Percentiles rank a stretch among this genome's conserved stretches.
Conservation (phyloP, 2,329 filamentous ascomycete genomes). For the Gliomastix tumulicola region DNA sequence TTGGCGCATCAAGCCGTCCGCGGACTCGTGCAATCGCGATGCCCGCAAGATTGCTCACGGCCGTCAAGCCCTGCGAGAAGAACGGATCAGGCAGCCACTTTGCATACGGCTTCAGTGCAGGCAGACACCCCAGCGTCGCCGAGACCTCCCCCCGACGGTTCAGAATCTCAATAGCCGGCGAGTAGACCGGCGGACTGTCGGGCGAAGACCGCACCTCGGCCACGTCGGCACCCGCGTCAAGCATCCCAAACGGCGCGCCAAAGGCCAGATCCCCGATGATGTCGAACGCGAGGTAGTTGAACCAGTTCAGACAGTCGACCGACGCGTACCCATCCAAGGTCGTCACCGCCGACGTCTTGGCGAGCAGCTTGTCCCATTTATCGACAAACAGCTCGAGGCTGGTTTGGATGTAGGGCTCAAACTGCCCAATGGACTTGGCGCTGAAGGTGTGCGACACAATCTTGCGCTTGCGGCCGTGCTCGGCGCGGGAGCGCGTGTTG, state of each 20-base stretch:
- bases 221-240: slow-evolving; percentile 66
- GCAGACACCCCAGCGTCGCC: slow-evolving; percentile 68
- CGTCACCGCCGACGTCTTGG: slow-evolving; percentile 14
- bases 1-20: slow-evolving; percentile 63
- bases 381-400: slow-evolving; percentile 69
- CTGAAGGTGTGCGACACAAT: slow-evolving; percentile 83
- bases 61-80: slow-evolving; percentile 66
- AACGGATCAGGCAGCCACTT: slow-evolving; percentile 76
- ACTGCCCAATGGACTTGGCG: slow-evolving; percentile 71
- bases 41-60: slow-evolving; percentile 74
- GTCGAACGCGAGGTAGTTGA: slow-evolving; percentile 47
- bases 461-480: slow-evolving; percentile 87
- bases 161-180: slow-evolving; percentile 77
- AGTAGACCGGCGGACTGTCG: slow-evolving; percentile 57
- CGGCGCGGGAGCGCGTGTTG: slow-evolving; percentile 75
- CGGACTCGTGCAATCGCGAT: slow-evolving; percentile 82
- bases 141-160: slow-evolving; percentile 86
- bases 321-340: slow-evolving; percentile 35
- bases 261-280: slow-evolving; percentile 43
- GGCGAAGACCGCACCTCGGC: slow-evolving; percentile 64
- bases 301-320: slow-evolving; percentile 74
- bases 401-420: slow-evolving; percentile 80
- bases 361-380: slow-evolving; percentile 62
- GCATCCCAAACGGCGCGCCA: slow-evolving; percentile 55
- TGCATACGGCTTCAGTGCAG: slow-evolving; percentile 70